A percentile compares a stretch with the other conserved stretches of the same genome.
phyloP scores from a whole-genome alignment of 805 yeast species.

The Candida silvicultrix region DNA sequence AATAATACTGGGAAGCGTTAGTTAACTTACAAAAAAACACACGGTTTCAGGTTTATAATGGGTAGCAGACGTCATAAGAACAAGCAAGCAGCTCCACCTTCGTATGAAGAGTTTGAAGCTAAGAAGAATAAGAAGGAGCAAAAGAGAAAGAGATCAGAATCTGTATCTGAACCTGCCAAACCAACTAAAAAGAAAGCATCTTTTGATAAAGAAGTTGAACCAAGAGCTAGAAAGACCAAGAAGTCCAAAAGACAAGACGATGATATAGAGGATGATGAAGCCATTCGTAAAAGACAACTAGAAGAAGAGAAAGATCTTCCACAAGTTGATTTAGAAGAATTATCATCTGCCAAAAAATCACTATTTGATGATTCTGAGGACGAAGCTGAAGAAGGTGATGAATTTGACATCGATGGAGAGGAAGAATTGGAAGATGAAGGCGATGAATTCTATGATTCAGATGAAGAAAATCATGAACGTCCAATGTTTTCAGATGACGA shows the following conservation, averaged over 20 bases:
- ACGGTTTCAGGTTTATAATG: conserved; percentile 34
- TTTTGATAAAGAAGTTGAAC: conserved; percentile 8
- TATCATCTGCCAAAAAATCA: conserved; percentile 63
- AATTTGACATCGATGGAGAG: conserved; percentile 51
- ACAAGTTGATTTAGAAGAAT: conserved; percentile 61
- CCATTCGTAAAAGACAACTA: conserved; percentile 17
- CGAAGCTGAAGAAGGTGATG: conserved; percentile 30
- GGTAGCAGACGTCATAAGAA: conserved; percentile 86
- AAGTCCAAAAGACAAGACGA: conserved; percentile 12
- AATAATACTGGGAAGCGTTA: too few relatives aligned
- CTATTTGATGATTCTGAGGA: conserved; percentile 58
- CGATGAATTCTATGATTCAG: conserved; percentile 48
- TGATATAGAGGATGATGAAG: conserved; percentile 21
- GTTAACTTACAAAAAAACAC: too few relatives aligned
- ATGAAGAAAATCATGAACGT: conserved; percentile 30
- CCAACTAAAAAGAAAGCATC: conserved; percentile 22
- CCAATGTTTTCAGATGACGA: conserved; percentile 84
- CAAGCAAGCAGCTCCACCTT: conserved; percentile 90
- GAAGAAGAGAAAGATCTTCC: conserved; percentile 47
- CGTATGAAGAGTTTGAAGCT: conserved; percentile 74
- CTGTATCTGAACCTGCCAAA: conserved; percentile 21
- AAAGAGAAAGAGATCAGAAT: conserved; percentile 28
- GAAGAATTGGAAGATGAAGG: conserved; percentile 34
- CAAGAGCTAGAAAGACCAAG: conserved; percentile 10
- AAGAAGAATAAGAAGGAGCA: conserved; percentile 33